Base-by-base conservation (phyloP, 352 stramenopile species). In the Globisporangium barbulae region DNA sequence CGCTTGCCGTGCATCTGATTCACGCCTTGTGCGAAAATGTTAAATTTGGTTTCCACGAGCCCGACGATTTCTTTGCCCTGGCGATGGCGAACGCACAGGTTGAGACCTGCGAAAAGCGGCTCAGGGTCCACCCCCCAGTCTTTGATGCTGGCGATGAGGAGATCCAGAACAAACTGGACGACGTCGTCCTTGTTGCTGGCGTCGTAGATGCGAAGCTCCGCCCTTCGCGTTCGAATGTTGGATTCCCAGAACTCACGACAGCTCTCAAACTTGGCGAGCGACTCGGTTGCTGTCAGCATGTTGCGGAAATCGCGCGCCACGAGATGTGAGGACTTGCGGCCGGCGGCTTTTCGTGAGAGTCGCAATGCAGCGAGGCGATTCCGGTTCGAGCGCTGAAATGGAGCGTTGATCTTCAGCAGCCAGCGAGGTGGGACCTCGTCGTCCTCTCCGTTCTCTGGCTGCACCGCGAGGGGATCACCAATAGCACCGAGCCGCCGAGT, bases 91-190 rank as follows among this genome's bases (percentile, higher is more conserved):
- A 84, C 65, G 33, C 82, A 89, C 54, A 89, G 30, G 47, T 91
- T 93, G 21, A 91, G 67, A 3, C 77, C 81, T 22, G 84, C 75
- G 50, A 93, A 85, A 6, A 93, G 71, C 31, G 73, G 72, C 21
- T 89, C 79, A 1, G 76, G 71, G 47, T 93, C 85, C 6, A 91
- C 49, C 6, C 82, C 81, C 81, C 79, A 88, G 57, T 89, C 85
- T 79, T 89, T 93, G 31, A 93, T 71, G 15, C 76, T 73, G 3
- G 70, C 49, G n/a, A 81, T 72, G 8, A 90, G 60, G n/a, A 77
- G 61, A 37, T 89, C 82, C 7, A 90, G 59, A 6, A 77, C 83
- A 22, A 72, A 72, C 45, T 84, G 74, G 15, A 76, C 71, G 3
- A 90, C 63, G 22, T 88, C 72, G 9, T 82, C 69, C 1, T 74